Conservation (phyloP, 2,329 filamentous ascomycete genomes). For the Colletotrichum falcatum region DNA sequence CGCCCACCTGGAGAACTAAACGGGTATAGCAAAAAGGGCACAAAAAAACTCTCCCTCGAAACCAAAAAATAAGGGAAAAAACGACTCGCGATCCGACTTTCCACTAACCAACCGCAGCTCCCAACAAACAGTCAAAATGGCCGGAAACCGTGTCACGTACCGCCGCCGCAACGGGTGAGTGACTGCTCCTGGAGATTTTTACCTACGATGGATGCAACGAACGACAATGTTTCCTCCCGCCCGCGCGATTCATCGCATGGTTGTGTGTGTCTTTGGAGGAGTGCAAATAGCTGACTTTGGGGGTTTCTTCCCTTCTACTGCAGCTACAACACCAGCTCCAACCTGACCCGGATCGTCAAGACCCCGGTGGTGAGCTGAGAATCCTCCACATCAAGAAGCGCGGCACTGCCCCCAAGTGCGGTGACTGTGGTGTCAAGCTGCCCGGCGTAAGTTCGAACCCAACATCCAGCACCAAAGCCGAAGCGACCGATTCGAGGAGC, state of each 20-base stretch:
- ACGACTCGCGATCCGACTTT: conserved; percentile 5
- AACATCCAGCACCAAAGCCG: conserved; percentile 13
- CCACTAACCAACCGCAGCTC: conserved; percentile 44
- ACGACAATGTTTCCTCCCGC: conserved; percentile 2
- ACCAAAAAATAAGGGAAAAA: too few species aligned
- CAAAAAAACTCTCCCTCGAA: conserved; percentile 16
- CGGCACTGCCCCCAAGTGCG: conserved; percentile 97
- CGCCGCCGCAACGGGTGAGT: conserved; percentile 86
- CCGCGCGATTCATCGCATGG: neutral
- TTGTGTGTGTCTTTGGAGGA: conserved; percentile 10
- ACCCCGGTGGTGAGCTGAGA: conserved; percentile 96
- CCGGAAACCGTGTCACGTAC: conserved; percentile 72
- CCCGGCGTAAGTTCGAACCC: conserved; percentile 83
- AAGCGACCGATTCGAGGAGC: conserved; percentile 18
- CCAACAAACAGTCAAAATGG: conserved; percentile 65
- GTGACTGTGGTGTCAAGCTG: conserved; percentile 98
- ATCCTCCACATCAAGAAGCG: conserved; percentile 99
- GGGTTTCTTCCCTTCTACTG: conserved; percentile 24
- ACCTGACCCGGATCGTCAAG: conserved; percentile 96
- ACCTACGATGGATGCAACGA: conserved; percentile 21
- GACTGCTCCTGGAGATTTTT: neutral
- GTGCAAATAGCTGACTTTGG: conserved; percentile 42
- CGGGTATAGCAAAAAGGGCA: conserved; percentile 9
- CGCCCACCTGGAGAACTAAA: too few species aligned
- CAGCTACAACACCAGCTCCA: conserved; percentile 98